Evolutionary conservation across 2,329 filamentous ascomycete genomes (phyloP), one percentile per base, ranked within the genome.

Genomic region (Nothophoma quercina): DNA sequence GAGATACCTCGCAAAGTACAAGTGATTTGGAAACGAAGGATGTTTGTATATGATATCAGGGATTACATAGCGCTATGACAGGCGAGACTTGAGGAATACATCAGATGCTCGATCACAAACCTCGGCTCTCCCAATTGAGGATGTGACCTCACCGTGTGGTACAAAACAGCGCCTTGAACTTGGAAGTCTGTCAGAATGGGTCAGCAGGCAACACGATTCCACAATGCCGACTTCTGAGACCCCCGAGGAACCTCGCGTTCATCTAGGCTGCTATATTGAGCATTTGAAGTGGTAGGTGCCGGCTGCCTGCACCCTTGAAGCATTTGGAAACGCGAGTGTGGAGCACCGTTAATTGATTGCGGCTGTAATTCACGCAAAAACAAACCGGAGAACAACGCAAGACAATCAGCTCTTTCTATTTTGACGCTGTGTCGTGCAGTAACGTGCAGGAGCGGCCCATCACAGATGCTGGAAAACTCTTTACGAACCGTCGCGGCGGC

Each of bases 401-500:
- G 33, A 28, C 23, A 30, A 36, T 30, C 25, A 21, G 12, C 7
- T 16, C 22, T 16, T 35, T 18, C 35, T 22, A 40, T 45, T n/a
- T 44, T 46, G 48, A 50, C 28, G 49, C 44, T 51, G 35, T 42
- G 52, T 52, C 51, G 54, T 58, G 44, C 50, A 53, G 46, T 34
- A 29, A 22, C 38, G 18, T 39, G 56, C 40, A 55, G 29, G 34
- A 38, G 39, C 51, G 30, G 28, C 38, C 30, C 44, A 29, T 15
- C 28, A 38, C 40, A 49, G 9, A 50, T 41, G 38, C 44, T 49
- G 32, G 42, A 65, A 56, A 51, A 45, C 40, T 54, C 48, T 61
- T n/a, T 48, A 50, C 49, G 40, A 33, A 32, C 50, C 49, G 55
- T 50, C 48, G 44, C 55, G 49, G 60, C 51, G 49, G 54, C 36